Base-by-base conservation (phyloP, 768 basidiomycete genomes). In the Macrolepiota dolichaula region DNA sequence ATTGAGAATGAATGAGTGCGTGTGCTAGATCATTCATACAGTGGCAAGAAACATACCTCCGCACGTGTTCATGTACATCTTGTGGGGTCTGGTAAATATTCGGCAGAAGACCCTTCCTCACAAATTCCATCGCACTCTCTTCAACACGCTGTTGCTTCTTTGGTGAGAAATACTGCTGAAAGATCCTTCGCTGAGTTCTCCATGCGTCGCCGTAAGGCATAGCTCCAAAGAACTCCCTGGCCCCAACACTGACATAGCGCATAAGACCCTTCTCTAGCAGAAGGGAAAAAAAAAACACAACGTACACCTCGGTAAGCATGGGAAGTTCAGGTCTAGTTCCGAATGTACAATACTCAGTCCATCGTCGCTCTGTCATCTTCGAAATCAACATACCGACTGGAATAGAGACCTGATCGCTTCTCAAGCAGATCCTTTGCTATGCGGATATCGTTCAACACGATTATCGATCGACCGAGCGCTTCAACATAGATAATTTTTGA, bases 361-460 rank as follows among this genome's bases (percentile, higher is more conserved):
- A n/a, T 49, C 47, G 24, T 13, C 47, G 10, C 1, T 9, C 13
- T 36, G 12, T 38, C 24, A 50, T 6, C 5, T 7, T 32, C 22
- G 24, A n/a, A 15, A 24, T 44, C 0, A 49, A 29, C 59, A 5
- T 4, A 40, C 22, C 64, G 46, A 51, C 70, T 70, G 4, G 71
- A 73, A 55, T 73, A 71, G 3, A 69, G 67, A 6, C 67, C 67
- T 4, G 71, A 67, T 19, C 68, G 64, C 51, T 67, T 70, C 47
- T 69, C 71, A 22, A 73, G 52, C 5, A 73, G 62, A 40, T 71
- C 70, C 17, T 65, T 46, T 49, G 66, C 67, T 4, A 65, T 64
- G 40, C 67, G 55, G 50, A 68, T 64, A 10, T 69, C 66, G 51
- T 70, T 71, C 38, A 73, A 51, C 12, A 71, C 57, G 5, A 72